phyloP scores from a whole-genome alignment of 202 grass and related monocot genomes.

The Schoenoplectus tabernaemontani region DNA sequence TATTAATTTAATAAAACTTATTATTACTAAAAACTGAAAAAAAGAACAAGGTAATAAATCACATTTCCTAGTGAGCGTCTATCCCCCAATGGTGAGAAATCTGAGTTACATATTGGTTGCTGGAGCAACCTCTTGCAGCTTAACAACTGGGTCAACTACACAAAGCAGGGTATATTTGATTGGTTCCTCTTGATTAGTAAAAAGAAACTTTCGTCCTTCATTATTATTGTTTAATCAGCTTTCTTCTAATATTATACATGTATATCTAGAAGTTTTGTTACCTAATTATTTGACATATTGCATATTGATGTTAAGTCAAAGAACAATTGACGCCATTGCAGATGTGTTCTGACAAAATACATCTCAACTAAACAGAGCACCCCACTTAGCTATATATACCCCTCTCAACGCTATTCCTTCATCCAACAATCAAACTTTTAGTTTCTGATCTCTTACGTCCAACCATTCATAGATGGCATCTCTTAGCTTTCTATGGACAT shows the following conservation, averaged over 20 bases:
- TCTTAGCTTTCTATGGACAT: conserved; percentile 7
- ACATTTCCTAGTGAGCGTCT: neutral
- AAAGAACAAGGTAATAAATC: too few species aligned
- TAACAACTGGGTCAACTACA: neutral
- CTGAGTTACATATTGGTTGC: neutral
- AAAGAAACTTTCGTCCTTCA: neutral
- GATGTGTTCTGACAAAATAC: too few species aligned
- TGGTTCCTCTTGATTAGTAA: conserved; percentile 5
- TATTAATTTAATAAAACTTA: too few species aligned
- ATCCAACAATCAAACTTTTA: neutral
- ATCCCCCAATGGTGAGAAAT: neutral
- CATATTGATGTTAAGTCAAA: conserved; percentile 22
- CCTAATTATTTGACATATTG: conserved; percentile 30
- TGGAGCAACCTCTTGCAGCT: neutral
- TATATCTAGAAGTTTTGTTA: conserved; percentile 22
- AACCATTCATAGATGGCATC: conserved; percentile 15
- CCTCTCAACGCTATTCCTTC: neutral
- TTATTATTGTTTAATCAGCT: conserved; percentile 18
- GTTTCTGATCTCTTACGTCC: neutral
- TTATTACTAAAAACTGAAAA: too few species aligned
- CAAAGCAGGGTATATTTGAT: neutral
- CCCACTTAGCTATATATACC: conserved; percentile 27
- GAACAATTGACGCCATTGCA: neutral
- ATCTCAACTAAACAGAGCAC: conserved; percentile 11
- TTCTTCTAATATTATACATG: conserved; percentile 4